Conservation (phyloP, 768 basidiomycete species). For the Auricularia cornea region DNA sequence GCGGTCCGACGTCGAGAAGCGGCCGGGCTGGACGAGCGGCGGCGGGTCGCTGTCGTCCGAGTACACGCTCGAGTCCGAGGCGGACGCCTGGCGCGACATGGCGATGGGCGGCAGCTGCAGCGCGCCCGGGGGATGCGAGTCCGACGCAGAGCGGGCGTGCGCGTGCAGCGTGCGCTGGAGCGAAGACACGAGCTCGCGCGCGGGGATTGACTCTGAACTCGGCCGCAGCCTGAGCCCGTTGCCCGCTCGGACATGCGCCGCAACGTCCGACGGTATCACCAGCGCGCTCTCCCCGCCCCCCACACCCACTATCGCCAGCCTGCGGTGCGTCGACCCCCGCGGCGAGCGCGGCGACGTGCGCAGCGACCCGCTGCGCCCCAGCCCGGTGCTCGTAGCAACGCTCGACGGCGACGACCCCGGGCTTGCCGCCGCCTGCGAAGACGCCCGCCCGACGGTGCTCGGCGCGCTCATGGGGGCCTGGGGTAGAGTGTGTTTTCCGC, state of each 20-base stretch:
- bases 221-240: not conserved
- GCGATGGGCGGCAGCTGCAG: not conserved
- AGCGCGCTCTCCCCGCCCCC: not conserved
- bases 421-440: not conserved
- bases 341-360: not conserved
- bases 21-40: not conserved
- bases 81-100: not conserved
- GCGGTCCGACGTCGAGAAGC: not conserved
- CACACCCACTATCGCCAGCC: not conserved
- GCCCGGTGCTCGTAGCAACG: not conserved
- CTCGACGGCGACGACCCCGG: not conserved
- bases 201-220: not conserved
- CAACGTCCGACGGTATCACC: not conserved
- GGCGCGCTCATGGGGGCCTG: not conserved
- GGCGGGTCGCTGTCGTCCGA: not conserved
- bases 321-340: not conserved
- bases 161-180: not conserved
- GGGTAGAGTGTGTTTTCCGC: not conserved
- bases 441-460: not conserved
- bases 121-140: not conserved
- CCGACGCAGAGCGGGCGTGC: not conserved
- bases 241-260: not conserved
- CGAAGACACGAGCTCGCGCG: not conserved
- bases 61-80: not conserved
- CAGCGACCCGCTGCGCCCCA: not conserved